Percentiles rank a stretch among this genome's conserved stretches.
Conservation (phyloP, 2,329 filamentous ascomycete genomes). For the Xylariaceae sp. region DNA sequence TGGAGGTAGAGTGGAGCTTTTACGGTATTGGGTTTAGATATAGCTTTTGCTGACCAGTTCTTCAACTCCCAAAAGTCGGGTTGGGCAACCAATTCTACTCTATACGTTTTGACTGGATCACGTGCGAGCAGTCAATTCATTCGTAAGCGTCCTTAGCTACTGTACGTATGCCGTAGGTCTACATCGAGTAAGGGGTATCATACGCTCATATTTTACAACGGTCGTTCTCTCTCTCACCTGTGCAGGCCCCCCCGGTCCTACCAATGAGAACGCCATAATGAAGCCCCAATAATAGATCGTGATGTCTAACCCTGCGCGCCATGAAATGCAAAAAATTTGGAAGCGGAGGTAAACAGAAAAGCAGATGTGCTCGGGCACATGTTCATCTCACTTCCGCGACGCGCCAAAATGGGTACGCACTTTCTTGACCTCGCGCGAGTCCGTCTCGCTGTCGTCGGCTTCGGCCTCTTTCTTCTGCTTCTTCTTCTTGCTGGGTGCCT, state of each 20-base stretch:
- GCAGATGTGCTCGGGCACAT: too few species aligned
- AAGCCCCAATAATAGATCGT: background rate
- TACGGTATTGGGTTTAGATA: too few species aligned
- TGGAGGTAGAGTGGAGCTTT: too few species aligned
- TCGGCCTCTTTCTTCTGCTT: slow-evolving; percentile 56
- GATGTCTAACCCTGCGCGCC: slow-evolving; percentile 11
- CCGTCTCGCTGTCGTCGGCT: slow-evolving; percentile 64
- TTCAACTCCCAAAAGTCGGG: too few species aligned
- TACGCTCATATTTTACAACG: slow-evolving; percentile 12
- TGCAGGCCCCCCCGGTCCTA: too few species aligned
- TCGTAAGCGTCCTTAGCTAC: background rate
- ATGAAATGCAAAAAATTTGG: background rate
- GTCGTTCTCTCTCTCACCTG: too few species aligned
- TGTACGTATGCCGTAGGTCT: slow-evolving; percentile 2
- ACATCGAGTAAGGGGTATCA: slow-evolving; percentile 20
- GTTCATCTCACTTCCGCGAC: slow-evolving; percentile 51
- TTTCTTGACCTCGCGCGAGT: slow-evolving; percentile 59
- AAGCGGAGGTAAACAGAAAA: too few species aligned
- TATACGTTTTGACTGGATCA: too few species aligned
- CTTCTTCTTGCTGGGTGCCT: slow-evolving; percentile 54
- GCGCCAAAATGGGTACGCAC: slow-evolving; percentile 65
- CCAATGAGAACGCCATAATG: background rate
- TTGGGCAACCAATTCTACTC: too few species aligned
- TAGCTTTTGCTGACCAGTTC: too few species aligned
- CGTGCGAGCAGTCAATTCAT: too few species aligned